Percentiles rank a stretch among this genome's conserved stretches.
Evolutionary conservation across 306 rosid genomes (phyloP).

Genomic region (Cicer judaicum): DNA sequence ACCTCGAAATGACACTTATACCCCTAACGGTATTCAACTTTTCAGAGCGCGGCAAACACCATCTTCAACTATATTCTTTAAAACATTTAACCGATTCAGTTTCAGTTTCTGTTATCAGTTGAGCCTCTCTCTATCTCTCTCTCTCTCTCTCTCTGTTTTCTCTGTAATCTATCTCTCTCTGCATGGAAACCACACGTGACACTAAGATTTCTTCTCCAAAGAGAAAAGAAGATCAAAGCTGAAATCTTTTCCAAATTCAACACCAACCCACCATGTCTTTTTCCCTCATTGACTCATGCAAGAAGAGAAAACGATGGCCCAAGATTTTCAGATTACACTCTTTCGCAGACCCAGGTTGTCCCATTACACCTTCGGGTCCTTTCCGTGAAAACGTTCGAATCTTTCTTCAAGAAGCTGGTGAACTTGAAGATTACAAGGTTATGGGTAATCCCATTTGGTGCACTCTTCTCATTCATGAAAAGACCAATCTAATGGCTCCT

Average conservation of each 20-base stretch:
- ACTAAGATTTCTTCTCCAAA: constrained; percentile 5
- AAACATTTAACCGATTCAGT: constrained; percentile 40
- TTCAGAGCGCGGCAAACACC: constrained; percentile 20
- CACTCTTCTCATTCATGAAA: constrained; percentile 75
- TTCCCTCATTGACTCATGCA: constrained; percentile 60
- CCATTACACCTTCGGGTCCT: constrained; percentile 52
- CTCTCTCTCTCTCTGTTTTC: background rate
- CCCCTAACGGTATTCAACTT: constrained; percentile 3
- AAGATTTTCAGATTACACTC: constrained; percentile 66
- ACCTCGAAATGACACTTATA: background rate
- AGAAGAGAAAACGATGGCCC: constrained; percentile 72
- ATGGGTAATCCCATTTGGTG: constrained; percentile 71
- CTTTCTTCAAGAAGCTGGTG: constrained; percentile 75
- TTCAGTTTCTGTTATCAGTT: constrained; percentile 34
- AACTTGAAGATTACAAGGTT: constrained; percentile 58
- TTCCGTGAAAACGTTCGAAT: constrained; percentile 71
- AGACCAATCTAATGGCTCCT: constrained; percentile 59
- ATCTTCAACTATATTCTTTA: background rate
- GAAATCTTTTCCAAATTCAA: background rate
- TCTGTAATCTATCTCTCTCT: background rate
- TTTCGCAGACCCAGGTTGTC: constrained; percentile 67
- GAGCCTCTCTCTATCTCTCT: background rate
- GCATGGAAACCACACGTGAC: constrained; percentile 34
- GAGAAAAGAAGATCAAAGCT: constrained; percentile 27
- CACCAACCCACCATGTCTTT: constrained; percentile 55